Base-by-base conservation (phyloP, 805 yeast species). In the Grigorovia humatica region DNA sequence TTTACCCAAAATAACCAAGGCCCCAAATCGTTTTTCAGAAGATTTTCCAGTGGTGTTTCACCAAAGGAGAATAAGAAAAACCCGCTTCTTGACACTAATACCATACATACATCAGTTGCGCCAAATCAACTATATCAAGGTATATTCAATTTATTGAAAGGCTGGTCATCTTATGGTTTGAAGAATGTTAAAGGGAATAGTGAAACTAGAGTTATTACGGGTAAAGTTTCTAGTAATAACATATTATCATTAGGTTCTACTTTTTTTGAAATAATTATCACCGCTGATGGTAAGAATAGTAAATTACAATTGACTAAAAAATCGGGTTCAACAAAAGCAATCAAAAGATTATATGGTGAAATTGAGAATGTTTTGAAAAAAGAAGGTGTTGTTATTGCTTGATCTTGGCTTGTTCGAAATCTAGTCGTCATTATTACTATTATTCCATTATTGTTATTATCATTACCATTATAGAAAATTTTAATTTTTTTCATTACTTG, bases 101-200 rank as follows among this genome's bases (percentile, higher is more conserved):
- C 48, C 43, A 54, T 70, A 4, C 54, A 65, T 43, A 64, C 70
- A 17, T 63, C 63, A 8, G 67, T 71, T 9, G 59, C 66, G 46
- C 65, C 70, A 52, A 75, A 70, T 29, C 88, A 84, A 62, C 74
- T 84, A 74, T 76, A 78, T 54, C 78, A 79, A 45, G 88, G 88
- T 2, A 68, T 85, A 58, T 75, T 71, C 62, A 79, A 85, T 45
- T 73, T 85, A 51, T 69, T 85, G 56, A 71, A 67, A 46, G 80
- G 83, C 17, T 85, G 93, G 93, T 75, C 79, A 13, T 79, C 77
- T 54, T 83, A 83, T 59, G 91, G 93, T 9, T 67, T 85, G 59
- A 78, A 76, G 57, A 75, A 79, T 54, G 72, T 85, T 53, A 70
- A 67, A 42, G 67, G 77, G 46, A 75, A 75, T 57, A 70, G 72